These are phyloP conservation scores for Micromonas pusilla DNA, from an alignment of 139 green algal species.

Conservation along the genomic window DNA sequence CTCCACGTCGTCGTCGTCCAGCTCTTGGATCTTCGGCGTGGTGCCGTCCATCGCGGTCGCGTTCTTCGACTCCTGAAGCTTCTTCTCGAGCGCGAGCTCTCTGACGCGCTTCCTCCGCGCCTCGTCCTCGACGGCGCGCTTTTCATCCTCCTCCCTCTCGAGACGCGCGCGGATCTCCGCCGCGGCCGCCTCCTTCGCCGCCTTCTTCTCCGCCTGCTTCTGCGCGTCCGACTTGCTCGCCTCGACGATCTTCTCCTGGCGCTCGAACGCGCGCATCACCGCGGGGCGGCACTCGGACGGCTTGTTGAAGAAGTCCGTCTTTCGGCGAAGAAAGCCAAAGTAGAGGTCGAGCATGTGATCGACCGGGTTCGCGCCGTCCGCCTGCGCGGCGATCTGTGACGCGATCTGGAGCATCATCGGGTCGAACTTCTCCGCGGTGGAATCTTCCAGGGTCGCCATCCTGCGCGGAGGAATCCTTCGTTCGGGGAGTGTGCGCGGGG, in stretches of 20 bases:
- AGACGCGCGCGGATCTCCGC: background rate
- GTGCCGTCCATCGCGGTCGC: too few species aligned
- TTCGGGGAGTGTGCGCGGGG: too few species aligned
- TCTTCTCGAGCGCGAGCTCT: background rate
- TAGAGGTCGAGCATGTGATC: background rate
- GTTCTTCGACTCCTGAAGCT: too few species aligned
- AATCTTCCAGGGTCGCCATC: background rate
- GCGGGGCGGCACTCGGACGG: background rate
- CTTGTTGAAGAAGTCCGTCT: conserved; percentile 14
- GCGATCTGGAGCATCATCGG: background rate
- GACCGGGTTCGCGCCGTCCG: background rate
- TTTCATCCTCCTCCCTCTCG: background rate
- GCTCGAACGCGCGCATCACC: background rate
- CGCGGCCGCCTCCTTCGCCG: background rate
- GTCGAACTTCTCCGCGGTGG: background rate
- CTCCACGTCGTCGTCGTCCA: background rate
- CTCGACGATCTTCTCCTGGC: background rate
- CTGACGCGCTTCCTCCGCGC: background rate
- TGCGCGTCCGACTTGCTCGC: background rate
- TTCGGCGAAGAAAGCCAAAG: background rate
- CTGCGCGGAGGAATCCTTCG: too few species aligned
- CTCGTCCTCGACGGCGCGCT: background rate
- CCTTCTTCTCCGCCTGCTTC: background rate
- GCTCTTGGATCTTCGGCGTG: background rate
- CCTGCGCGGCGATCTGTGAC: background rate